Base-by-base conservation (phyloP, 2,329 filamentous ascomycete species). In the Alternaria sp. region DNA sequence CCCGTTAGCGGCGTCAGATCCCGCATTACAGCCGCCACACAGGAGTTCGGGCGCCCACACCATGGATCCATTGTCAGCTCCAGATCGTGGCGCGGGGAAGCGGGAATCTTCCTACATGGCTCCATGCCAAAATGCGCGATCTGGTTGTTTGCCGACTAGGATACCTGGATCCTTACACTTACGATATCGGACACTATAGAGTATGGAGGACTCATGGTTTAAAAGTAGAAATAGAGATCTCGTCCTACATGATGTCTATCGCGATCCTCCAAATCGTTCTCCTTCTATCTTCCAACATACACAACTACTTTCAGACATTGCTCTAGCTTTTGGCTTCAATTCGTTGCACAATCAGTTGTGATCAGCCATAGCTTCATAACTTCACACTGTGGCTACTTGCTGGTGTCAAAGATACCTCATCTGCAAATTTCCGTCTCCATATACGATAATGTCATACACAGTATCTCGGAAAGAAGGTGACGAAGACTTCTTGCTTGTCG, bases 401-500 rank as follows among this genome's bases (percentile, higher is more conserved):
- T 16, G 22, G 22, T 16, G 14, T 14, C n/a, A 5, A 18, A 39
- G 26, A 20, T 8, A 42, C 9, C 9, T 8, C 12, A 22, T 9
- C 43, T 24, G 11, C 24, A 49, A 16, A 20, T 22, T 16, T 3
- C n/a, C 8, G 38, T 22, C 3, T 9, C 12, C 24, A 42, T 6
- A 41, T 24, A 16, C 26, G 30, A 14, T 28, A 9, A 66, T 66
- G 69, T 69, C 68, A 28, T 64, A 59, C 20, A 28, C 36, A 12
- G 61, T 48, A 36, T 51, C 42, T 7, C 64, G 54, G 56, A 67
- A 69, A 62, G 66, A 68, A 24, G 64, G 55, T 16, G 63, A 68
- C 18, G 72, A 70, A 6, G 68, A 77, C 32, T 78, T 71, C 32
- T 39, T 78, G 48, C 62, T 78, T 20, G 71, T 76, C 7, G 69